Percentiles rank a stretch among this genome's conserved stretches.
These are phyloP conservation scores for Quercus agrifolia DNA, from an alignment of 306 rosid genomes.

Conservation along the genomic window DNA sequence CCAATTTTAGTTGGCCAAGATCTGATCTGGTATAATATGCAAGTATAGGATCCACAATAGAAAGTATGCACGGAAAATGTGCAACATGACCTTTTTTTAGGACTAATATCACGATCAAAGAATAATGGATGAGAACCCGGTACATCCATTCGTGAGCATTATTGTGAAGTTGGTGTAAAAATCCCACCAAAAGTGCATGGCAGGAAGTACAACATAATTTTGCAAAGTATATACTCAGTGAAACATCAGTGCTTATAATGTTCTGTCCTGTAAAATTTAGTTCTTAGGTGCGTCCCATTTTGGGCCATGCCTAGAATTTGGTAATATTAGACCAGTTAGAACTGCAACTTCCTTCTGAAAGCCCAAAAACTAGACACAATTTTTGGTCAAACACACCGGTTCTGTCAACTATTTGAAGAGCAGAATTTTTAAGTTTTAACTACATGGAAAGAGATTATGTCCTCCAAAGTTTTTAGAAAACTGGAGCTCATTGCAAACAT, in stretches of 20 bases:
- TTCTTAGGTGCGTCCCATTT: not conserved
- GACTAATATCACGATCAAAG: not conserved
- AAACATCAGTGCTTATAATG: not conserved
- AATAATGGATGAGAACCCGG: no score
- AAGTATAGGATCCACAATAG: not conserved
- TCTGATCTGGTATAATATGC: not conserved
- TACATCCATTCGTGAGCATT: not conserved
- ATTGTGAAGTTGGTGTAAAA: not conserved
- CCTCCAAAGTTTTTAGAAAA: not conserved
- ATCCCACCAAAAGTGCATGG: not conserved
- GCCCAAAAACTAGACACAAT: not conserved
- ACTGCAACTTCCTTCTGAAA: not conserved
- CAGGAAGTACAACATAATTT: not conserved
- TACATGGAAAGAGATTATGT: not conserved
- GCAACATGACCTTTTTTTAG: not conserved
- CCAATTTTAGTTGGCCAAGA: not conserved
- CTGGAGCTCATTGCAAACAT: not conserved
- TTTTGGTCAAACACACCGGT: not conserved
- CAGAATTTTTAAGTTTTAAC: not conserved
- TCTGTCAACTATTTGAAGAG: not conserved
- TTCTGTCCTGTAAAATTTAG: not conserved
- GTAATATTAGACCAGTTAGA: not conserved
- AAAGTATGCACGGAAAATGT: not conserved
- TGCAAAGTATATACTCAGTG: not conserved
- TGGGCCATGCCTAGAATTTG: not conserved